These are phyloP conservation scores for Pythium folliculosum DNA, from an alignment of 352 stramenopile genomes.

Conservation along the genomic window DNA sequence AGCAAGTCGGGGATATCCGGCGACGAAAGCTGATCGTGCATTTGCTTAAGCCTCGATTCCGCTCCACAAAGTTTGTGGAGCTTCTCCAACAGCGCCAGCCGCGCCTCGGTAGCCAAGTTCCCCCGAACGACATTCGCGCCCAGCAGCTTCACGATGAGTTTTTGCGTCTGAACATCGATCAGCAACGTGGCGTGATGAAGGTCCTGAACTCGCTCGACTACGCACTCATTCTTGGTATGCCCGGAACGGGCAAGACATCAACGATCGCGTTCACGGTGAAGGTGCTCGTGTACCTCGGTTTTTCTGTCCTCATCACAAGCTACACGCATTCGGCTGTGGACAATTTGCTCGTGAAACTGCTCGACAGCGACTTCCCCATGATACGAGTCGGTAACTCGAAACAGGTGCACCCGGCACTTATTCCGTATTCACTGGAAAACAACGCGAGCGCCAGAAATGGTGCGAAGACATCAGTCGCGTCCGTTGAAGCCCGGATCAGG, in stretches of 20 bases:
- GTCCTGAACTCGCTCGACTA: slow-evolving; percentile 93
- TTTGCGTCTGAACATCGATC: slow-evolving; percentile 70
- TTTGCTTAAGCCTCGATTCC: slow-evolving; percentile 61
- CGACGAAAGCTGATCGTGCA: slow-evolving; percentile 70
- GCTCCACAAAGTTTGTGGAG: slow-evolving; percentile 41
- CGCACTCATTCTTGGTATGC: slow-evolving; percentile 93
- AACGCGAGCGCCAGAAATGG: slow-evolving; percentile 11
- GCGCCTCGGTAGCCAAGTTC: neutral
- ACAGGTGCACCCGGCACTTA: slow-evolving; percentile 76
- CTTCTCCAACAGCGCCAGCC: slow-evolving; percentile 38
- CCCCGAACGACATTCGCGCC: neutral
- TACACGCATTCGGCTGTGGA: slow-evolving; percentile 99
- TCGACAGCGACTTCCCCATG: slow-evolving; percentile 57
- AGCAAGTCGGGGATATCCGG: slow-evolving; percentile 46
- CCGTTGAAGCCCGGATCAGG: slow-evolving; percentile 54
- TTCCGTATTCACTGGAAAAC: slow-evolving; percentile 53
- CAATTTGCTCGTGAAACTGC: slow-evolving; percentile 95
- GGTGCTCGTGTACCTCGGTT: slow-evolving; percentile 89
- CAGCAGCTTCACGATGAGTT: slow-evolving; percentile 52
- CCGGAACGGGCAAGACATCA: slow-evolving; percentile 96
- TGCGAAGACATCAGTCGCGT: slow-evolving; percentile 35
- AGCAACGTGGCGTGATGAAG: slow-evolving; percentile 68
- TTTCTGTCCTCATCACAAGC: slow-evolving; percentile 95
- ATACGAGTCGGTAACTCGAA: slow-evolving; percentile 70
- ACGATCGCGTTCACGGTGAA: slow-evolving; percentile 95